A percentile compares a stretch with the other conserved stretches of the same genome.
phyloP scores from a whole-genome alignment of 2,329 filamentous ascomycete species.

The Zymoseptoria ardabiliae region DNA sequence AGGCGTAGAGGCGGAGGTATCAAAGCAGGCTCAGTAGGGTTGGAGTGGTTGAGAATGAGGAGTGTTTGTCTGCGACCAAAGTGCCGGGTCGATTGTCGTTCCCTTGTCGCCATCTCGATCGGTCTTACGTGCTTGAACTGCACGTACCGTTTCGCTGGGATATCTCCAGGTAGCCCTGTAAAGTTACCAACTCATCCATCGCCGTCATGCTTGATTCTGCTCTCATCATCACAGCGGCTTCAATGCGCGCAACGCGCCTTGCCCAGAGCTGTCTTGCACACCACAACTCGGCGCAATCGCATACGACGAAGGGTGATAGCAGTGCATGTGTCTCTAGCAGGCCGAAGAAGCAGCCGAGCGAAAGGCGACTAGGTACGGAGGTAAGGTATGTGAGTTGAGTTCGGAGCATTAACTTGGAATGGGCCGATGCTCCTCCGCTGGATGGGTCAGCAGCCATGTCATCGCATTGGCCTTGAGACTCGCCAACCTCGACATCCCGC shows the following conservation, averaged over 20 bases:
- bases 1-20: constrained; percentile 71
- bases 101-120: background rate
- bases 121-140: background rate
- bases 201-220: background rate
- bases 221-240: background rate
- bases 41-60: background rate
- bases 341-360: background rate
- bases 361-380: background rate
- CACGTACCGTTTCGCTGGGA: background rate
- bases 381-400: background rate
- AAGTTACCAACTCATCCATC: background rate
- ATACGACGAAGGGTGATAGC: background rate
- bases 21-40: constrained; percentile 52
- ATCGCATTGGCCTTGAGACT: background rate
- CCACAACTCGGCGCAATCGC: background rate
- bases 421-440: background rate
- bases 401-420: background rate
- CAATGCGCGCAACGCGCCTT: background rate
- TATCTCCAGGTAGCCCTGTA: background rate
- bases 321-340: background rate
- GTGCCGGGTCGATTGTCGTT: background rate
- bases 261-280: background rate
- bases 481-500: background rate
- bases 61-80: background rate
- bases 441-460: background rate